Evolutionary conservation across 768 basidiomycete genomes (phyloP).

Genomic region (Gymnopilus dilepis): DNA sequence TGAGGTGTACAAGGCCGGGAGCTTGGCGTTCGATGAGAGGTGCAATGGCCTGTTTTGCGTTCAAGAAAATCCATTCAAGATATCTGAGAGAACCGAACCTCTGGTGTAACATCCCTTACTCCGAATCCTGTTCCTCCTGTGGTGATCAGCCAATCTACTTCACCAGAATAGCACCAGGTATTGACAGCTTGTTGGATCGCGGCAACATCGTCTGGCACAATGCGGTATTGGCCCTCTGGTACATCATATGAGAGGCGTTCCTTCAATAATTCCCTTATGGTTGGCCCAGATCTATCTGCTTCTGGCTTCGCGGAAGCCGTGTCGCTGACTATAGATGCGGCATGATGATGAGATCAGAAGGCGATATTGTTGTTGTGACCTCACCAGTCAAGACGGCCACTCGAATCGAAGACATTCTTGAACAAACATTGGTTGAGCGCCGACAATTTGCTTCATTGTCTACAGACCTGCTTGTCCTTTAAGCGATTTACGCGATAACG

Average conservation of each 20-base stretch:
- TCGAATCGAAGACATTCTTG: conserved; percentile 21
- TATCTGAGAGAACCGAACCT: conserved; percentile 50
- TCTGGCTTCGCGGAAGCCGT: conserved; percentile 54
- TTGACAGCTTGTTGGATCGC: conserved; percentile 55
- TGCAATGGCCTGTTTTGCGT: conserved; percentile 52
- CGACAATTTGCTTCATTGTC: not conserved
- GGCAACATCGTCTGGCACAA: conserved; percentile 71
- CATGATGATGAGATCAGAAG: not conserved
- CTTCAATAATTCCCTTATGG: conserved; percentile 56
- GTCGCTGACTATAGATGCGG: conserved; percentile 86
- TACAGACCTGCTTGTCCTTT: not conserved
- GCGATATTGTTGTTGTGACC: conserved; percentile 7
- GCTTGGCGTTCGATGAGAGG: conserved; percentile 70
- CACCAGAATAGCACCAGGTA: conserved; percentile 46
- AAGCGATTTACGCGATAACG: too few relatives aligned
- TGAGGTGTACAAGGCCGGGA: conserved; percentile 75
- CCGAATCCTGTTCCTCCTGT: conserved; percentile 92
- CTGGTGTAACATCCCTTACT: conserved; percentile 79
- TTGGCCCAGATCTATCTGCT: conserved; percentile 72
- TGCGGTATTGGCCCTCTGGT: conserved; percentile 35
- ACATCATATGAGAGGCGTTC: conserved; percentile 24
- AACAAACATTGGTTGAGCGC: not conserved
- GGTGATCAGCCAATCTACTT: conserved; percentile 78
- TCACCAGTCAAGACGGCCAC: conserved; percentile 39
- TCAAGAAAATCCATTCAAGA: not conserved